Conservation (phyloP, 1,284 basidiomycete species). For the Sporisorium iseilematis-ciliati region DNA sequence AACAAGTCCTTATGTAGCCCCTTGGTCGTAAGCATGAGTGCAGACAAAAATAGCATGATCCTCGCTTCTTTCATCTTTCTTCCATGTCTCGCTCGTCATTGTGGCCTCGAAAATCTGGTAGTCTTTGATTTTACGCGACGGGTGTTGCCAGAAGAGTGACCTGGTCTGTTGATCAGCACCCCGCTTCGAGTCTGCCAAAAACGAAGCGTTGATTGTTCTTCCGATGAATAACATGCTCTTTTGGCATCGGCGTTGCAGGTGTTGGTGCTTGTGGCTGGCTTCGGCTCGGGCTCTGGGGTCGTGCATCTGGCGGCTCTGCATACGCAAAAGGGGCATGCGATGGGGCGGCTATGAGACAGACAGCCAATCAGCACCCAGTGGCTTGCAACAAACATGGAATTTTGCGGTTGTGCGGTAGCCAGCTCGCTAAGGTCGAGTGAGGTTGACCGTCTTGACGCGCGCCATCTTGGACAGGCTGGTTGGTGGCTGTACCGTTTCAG, state of each 20-base stretch:
- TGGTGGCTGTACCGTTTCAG: background rate
- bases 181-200: no score
- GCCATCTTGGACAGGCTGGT: background rate
- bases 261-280: background rate
- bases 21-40: no score
- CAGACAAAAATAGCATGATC: no score
- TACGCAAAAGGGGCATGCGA: background rate
- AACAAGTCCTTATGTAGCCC: background rate
- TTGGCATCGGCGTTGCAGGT: background rate
- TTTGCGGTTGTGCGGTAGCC: slow-evolving; percentile 20
- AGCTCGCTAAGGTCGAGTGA: slow-evolving; percentile 15
- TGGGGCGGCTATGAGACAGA: background rate
- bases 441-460: background rate
- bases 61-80: no score
- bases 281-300: background rate
- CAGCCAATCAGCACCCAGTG: background rate
- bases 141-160: no score
- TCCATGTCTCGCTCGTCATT: no score
- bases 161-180: no score
- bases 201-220: no score
- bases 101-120: no score
- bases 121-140: no score
- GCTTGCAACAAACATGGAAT: background rate
- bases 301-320: background rate
- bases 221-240: background rate